A percentile compares a stretch with the other conserved stretches of the same genome.
Conservation (phyloP, 139 green algal species). For the Chloropicon primus region DNA sequence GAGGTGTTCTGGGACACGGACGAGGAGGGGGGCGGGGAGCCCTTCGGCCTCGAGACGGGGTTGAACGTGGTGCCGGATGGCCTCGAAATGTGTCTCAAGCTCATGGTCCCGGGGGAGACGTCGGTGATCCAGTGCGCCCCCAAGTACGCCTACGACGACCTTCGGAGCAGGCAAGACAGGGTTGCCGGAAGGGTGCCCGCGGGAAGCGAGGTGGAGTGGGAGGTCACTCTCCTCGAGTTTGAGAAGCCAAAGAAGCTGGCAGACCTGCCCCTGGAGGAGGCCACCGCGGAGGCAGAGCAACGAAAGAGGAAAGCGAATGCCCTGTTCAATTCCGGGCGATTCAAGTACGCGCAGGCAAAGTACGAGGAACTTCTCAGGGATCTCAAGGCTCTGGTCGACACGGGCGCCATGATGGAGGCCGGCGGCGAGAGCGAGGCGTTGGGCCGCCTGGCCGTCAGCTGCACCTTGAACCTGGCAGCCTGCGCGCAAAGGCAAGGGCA, state of each 20-base stretch:
- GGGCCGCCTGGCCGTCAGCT: not conserved
- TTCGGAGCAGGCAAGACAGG: not conserved
- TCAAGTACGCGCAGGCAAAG: not conserved
- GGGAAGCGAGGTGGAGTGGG: not conserved
- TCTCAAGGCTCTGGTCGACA: not conserved
- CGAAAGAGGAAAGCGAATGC: not conserved
- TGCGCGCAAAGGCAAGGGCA: not conserved
- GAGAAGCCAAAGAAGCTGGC: not conserved
- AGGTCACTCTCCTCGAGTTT: not conserved
- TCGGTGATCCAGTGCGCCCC: not conserved
- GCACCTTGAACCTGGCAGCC: not conserved
- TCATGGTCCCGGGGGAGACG: not conserved
- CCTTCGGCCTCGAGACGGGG: not conserved
- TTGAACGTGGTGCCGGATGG: not conserved
- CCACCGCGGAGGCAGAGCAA: not conserved
- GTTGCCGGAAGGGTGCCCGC: not conserved
- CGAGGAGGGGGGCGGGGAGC: not conserved
- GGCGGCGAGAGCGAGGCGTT: not conserved
- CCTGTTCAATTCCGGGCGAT: not conserved
- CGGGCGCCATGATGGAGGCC: not conserved
- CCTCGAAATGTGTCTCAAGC: not conserved
- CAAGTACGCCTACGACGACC: not conserved
- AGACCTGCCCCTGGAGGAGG: not conserved
- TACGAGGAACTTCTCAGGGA: not conserved
- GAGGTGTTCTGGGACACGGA: not conserved